Conservation (phyloP, 1,284 basidiomycete species). For the Ustilago curta region DNA sequence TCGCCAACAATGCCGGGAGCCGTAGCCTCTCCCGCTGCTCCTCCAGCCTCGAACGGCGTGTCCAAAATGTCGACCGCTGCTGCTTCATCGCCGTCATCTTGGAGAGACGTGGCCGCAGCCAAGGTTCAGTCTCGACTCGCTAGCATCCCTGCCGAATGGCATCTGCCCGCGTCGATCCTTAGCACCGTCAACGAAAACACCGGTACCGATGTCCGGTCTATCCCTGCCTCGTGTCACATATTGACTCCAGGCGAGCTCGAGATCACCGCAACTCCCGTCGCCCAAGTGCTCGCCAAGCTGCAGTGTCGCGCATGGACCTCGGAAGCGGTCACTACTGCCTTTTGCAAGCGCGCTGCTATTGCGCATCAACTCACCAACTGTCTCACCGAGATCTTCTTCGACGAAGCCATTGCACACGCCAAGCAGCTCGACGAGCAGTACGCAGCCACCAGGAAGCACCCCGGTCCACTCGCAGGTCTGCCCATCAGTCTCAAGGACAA, state of each 20-base stretch:
- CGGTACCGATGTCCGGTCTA: slow-evolving; percentile 30
- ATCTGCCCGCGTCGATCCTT: slow-evolving; percentile 21
- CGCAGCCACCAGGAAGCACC: slow-evolving; percentile 9
- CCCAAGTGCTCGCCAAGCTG: slow-evolving; percentile 24
- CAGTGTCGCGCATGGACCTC: slow-evolving; percentile 31
- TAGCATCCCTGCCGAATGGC: slow-evolving; percentile 34
- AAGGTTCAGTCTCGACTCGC: slow-evolving; percentile 35
- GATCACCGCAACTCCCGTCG: slow-evolving; percentile 36
- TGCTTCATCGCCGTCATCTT: slow-evolving; percentile 23
- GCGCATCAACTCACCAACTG: slow-evolving; percentile 56
- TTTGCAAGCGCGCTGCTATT: slow-evolving; percentile 54
- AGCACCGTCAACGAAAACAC: slow-evolving; percentile 10
- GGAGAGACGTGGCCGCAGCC: slow-evolving; percentile 35
- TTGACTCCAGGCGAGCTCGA: slow-evolving; percentile 31
- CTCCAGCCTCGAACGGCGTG: slow-evolving; percentile 12
- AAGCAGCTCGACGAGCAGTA: slow-evolving; percentile 26
- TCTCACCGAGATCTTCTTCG: slow-evolving; percentile 49
- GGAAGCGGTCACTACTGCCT: slow-evolving; percentile 38
- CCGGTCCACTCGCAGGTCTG: slow-evolving; percentile 40
- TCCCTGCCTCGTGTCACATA: slow-evolving; percentile 38
- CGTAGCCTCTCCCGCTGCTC: slow-evolving; percentile 8
- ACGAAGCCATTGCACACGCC: slow-evolving; percentile 38
- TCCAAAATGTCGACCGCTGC: slow-evolving; percentile 17
- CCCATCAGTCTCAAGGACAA: slow-evolving; percentile 50
- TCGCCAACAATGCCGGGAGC: slow-evolving; percentile 24